Base-by-base conservation (phyloP, 2,329 filamentous ascomycete species). In the Fusarium phyllophilum region DNA sequence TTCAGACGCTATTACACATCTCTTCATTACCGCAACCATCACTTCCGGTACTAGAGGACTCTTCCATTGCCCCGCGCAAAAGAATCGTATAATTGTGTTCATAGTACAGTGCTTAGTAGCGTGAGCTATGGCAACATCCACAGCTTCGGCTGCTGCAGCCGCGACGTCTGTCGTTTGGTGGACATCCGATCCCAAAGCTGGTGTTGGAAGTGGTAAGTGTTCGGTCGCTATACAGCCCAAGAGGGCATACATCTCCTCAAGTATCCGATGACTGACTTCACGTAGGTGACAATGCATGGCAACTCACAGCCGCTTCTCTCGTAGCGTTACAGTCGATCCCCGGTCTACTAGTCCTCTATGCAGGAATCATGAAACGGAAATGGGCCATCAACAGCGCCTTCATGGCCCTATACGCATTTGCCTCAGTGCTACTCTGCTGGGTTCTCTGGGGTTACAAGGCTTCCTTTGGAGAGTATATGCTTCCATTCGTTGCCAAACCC, bases 181-280 rank as follows among this genome's bases (percentile, higher is more conserved):
- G 56, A 59, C 56, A 4, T 42, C 56, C 8, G 56, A 59, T 20
- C 56, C 56, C 20, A 59, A 59, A 18, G 33, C 42, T 1, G 56
- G 56, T 20, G 56, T 59, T n/a, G 56, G 56, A 29, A 59, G 56
- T n/a, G 56, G 56, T 59, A 58, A 48, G n/a, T n/a, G n/a, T n/a
- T n/a, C n/a, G n/a, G n/a, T n/a, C n/a, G n/a, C n/a, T n/a, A n/a
- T n/a, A n/a, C n/a, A n/a, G n/a, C n/a, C n/a, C n/a, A n/a, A 12
- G 22, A 15, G 9, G 3, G 13, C 15, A 56, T 8, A 6, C 4
- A 3, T 18, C 29, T 14, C 20, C 6, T 20, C 4, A 1, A 3
- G 5, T 10, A 12, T 33, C 13, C 14, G 36, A 15, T 58, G 2
- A 5, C 24, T 59, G 24, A 59, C 34, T 0, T 49, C 2, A 0